Base-by-base conservation (phyloP, 352 stramenopile genomes). In the Pythium graminicola region DNA sequence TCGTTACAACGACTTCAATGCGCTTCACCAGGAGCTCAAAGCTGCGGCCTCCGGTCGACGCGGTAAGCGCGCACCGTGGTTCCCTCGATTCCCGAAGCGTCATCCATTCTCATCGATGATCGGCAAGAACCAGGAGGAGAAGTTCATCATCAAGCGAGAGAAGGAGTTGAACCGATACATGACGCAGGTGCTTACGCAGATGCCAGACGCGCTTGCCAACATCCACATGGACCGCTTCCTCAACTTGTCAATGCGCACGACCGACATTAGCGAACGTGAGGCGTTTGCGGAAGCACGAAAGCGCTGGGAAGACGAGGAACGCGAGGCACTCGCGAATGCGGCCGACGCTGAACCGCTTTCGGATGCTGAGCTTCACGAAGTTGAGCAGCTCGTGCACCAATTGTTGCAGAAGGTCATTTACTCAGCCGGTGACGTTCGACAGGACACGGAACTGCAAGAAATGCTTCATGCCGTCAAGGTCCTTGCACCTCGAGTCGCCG, bases 121-220 rank as follows among this genome's bases (percentile, higher is more conserved):
- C 32, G 84, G 84, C 58, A 95, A 95, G 75, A 95, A 95, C 65
- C 80, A 91, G 56, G 72, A 95, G 54, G 84, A 95, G 53, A 92
- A 95, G 64, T 95, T 95, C 57, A 89, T 95, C 56, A 90, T 90
- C 71, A 92, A 88, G 66, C 80, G 84, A 43, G 84, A 95, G 64
- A 95, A 95, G 62, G 84, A 95, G 54, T 77, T 95, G 55, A 95
- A 95, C 66, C 84, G 84, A 32, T 95, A 95, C 76, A 86, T 95
- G 73, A 95, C 84, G 42, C 84, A 95, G 54, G 84, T 95, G 70
- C 64, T 95, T 31, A 95, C 84, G 39, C 84, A 95, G 65, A 95
- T 95, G 84, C 84, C 84, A 2, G 84, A 95, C 41, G 84, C 84
- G 32, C 64, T 95, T 36, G 62, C 89, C 26, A 95, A 95, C 68